Evolutionary conservation across 306 rosid species (phyloP), one percentile per base, ranked within the genome.

Genomic region (Arachis hypogaea): DNA sequence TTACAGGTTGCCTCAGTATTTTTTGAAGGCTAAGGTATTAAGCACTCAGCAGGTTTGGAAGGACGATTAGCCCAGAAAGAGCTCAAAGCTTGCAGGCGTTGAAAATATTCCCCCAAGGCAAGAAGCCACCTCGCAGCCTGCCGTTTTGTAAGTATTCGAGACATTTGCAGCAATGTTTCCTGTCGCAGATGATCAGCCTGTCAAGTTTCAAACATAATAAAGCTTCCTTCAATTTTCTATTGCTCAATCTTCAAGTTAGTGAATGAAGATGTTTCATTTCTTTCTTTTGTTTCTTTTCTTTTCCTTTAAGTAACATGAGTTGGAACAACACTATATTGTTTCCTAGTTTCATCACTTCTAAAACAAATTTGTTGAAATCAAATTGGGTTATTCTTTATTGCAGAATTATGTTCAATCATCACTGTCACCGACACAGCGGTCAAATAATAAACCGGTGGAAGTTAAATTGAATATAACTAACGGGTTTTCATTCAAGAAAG

Each of bases 151-250:
- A 94, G 90, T 80, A 94, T 88, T 77, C 88, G 81, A 43, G 64
- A 60, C 95, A 94, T 91, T 83, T 89, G 97, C 47, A 75, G 90
- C 80, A 94, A 77, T 4, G 93, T 80, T 84, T 84, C 96, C 71
- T 82, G 84, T 58, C 97, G 85, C 22, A 94, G 85, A 87, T 91
- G 87, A 81, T 94, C 98, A 28, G 93, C 98, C 97, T 91, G 88
- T 80, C 81, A 63, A 54, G 78, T 74, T 33, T 33, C 38, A 33
- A 33, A 33, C 38, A 33, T 33, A 33, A 60, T 63, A 33, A 18
- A 40, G 16, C 16, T 44, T 69, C 33, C 12, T 71, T 65, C 30
- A 71, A 18, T 38, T 69, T 66, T 29, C 60, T 44, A 70, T 12
- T 5, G 54, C 5, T 33, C 45, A 58, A 36, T 4, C 30, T 46